phyloP scores from a whole-genome alignment of 352 stramenopile genomes.

The Blastocystis hominis region DNA sequence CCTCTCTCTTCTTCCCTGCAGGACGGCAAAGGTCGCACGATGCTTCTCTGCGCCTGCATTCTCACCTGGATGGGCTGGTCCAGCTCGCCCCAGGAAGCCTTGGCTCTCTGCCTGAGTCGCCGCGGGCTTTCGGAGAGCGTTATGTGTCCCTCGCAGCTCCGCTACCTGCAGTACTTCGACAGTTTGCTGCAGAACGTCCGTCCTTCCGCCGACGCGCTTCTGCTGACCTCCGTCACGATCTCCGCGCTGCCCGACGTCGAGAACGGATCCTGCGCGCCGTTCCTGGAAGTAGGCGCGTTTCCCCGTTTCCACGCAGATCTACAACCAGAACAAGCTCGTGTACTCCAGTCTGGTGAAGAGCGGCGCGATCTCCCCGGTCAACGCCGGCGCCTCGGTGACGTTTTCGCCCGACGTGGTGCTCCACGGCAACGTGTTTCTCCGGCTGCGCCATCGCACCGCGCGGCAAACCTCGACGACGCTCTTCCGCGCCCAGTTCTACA shows the following conservation, averaged over 20 bases:
- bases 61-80: constrained; percentile 41
- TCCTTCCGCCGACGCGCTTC: constrained; percentile 1
- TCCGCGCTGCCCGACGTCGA: background rate
- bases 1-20: background rate
- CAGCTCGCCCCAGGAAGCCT: constrained; percentile 29
- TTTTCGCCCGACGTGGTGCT: background rate
- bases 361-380: background rate
- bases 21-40: constrained; percentile 51
- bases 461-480: background rate
- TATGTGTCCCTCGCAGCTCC: constrained; percentile 31
- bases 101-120: constrained; percentile 6
- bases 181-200: constrained; percentile 13
- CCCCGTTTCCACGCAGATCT: background rate
- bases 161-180: constrained; percentile 52
- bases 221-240: background rate
- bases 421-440: background rate
- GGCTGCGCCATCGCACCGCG: background rate
- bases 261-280: background rate
- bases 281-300: background rate
- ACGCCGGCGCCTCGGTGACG: background rate
- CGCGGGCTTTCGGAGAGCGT: background rate
- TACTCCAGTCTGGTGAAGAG: background rate
- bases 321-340: background rate
- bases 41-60: constrained; percentile 46
- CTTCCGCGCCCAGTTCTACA: constrained; percentile 28